phyloP scores from a whole-genome alignment of 2,329 filamentous ascomycete species.

The Fusarium beomiforme region DNA sequence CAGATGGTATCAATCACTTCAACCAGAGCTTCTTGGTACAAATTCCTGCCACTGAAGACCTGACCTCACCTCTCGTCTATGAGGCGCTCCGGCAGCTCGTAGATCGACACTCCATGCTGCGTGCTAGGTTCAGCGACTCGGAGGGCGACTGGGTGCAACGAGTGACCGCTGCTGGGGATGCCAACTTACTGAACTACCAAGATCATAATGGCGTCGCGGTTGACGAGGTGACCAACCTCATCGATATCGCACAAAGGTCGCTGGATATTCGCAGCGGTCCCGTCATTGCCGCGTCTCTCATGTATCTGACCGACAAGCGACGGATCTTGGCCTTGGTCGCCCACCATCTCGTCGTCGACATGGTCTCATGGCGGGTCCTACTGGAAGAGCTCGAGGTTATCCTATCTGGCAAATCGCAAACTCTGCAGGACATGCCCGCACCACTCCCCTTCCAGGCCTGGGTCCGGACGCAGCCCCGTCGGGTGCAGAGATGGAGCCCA shows the following conservation, averaged over 20 bases:
- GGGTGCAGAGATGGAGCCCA: neutral
- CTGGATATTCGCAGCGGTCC: neutral
- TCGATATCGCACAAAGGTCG: neutral
- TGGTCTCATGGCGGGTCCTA: neutral
- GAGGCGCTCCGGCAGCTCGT: neutral
- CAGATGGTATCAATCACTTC: neutral
- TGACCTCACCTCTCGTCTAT: neutral
- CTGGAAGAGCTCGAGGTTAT: neutral
- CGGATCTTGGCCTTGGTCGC: neutral
- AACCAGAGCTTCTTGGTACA: neutral
- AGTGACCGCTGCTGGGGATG: neutral
- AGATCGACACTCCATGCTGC: neutral
- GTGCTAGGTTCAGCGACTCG: neutral
- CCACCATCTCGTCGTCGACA: neutral
- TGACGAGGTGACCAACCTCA: neutral
- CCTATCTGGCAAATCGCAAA: neutral
- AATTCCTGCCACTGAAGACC: neutral
- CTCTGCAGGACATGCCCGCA: neutral
- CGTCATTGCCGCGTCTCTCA: neutral
- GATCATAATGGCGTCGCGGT: neutral
- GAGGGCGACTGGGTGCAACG: neutral
- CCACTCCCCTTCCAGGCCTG: neutral
- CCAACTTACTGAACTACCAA: neutral
- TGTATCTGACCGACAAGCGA: neutral
- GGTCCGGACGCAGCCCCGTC: neutral